Base-by-base conservation (phyloP, 106 monocot genomes). In the Ottelia alismoides region DNA sequence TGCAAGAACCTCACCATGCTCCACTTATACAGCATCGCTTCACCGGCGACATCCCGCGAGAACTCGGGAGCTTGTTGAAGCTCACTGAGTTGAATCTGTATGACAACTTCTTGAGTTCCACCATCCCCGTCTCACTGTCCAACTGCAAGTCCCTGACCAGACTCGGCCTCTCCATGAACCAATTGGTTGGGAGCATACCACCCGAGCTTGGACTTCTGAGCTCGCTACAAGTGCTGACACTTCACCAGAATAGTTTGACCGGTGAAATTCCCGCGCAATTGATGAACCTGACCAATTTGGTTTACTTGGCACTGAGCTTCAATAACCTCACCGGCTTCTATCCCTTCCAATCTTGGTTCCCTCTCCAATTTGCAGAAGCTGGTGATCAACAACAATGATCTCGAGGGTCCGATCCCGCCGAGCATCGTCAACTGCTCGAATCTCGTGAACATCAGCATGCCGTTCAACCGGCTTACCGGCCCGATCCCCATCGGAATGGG, bases 271-370 rank as follows among this genome's bases (percentile, higher is more conserved):
- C 92, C 54, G 22, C 68, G 28, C 58, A 74, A 2, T 44, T 92
- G 63, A 72, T 72, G 79, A 83, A 77, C 63, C 57, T 92, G 49
- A 60, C 79, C 19, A 80, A 80, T 62, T 73, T 92, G 2, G 23
- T 28, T 0, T 72, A 77, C 53, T 28, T 92, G 25, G 14, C 86
- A 2, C 30, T 86, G 24, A 92, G 87, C 55, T 49, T 69, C 3
- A 92, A 92, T 45, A 71, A 63, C 14, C 58, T 92, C 22, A 66
- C 79, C n/a, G 2, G 87, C 87, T 0, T 60, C 48, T 0, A 52
- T 92, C 57, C 92, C 92, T 30, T 49, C 72, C 5, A 78, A 73
- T 57, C 27, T 92, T 1, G 92, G 92, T 19, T 80, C 71, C 0
- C 83, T 87, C 20, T 26, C 30, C 22, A 87, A 62, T 4, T 56